phyloP scores from a whole-genome alignment of 495 filamentous ascomycete genomes.

The Pyronema omphalodes region DNA sequence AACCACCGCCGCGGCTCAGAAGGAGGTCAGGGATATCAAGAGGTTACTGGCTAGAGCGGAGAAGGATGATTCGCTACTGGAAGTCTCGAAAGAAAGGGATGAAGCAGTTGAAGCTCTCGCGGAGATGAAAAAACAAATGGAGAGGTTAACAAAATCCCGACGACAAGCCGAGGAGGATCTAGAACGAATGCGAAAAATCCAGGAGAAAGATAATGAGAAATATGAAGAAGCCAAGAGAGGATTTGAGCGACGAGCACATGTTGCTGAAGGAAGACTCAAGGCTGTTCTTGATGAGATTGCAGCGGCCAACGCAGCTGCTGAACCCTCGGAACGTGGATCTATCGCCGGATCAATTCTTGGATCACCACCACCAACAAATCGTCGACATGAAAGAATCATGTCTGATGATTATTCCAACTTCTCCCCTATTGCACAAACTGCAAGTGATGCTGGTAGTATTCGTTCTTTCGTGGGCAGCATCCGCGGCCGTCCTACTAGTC shows the following conservation, averaged over 20 bases:
- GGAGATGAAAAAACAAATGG: constrained; percentile 63
- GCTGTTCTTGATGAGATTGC: constrained; percentile 67
- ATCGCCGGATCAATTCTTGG: not conserved
- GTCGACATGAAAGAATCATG: not conserved
- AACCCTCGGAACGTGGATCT: not conserved
- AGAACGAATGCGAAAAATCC: constrained; percentile 51
- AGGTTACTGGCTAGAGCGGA: constrained; percentile 73
- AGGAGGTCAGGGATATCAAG: constrained; percentile 63
- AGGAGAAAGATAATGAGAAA: constrained; percentile 60
- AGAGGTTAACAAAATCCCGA: constrained; percentile 57
- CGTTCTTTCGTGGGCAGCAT: constrained; percentile 46
- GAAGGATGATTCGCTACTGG: constrained; percentile 66
- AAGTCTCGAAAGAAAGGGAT: constrained; percentile 71
- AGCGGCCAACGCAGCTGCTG: constrained; percentile 36
- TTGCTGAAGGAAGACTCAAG: constrained; percentile 72
- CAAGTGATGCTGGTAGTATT: constrained; percentile 64
- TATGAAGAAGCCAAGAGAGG: constrained; percentile 69
- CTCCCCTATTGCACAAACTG: constrained; percentile 7
- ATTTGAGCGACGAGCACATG: constrained; percentile 65
- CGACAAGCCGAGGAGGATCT: constrained; percentile 69
- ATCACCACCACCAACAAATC: constrained; percentile 8
- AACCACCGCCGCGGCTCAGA: constrained; percentile 40
- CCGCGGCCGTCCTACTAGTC: constrained; percentile 34
- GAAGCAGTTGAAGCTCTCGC: constrained; percentile 53
- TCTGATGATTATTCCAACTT: constrained; percentile 5